A percentile compares a stretch with the other conserved stretches of the same genome.
Conservation (phyloP, 192 early-diverging fungal genomes). For the Obelidium mucronatum region DNA sequence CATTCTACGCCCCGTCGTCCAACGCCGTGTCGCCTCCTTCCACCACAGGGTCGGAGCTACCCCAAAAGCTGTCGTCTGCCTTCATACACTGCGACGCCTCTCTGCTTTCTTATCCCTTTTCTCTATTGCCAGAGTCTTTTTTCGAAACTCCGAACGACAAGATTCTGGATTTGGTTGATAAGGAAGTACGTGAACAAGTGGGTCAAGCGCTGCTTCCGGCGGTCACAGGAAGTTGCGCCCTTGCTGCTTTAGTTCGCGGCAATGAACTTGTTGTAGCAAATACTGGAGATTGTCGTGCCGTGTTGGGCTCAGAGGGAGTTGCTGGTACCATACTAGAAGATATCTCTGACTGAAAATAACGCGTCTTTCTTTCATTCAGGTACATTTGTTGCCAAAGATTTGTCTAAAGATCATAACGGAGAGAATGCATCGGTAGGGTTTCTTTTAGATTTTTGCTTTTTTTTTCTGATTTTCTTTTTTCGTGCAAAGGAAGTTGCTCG, state of each 20-base stretch:
- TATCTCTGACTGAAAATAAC: neutral
- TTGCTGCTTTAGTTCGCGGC: conserved; percentile 52
- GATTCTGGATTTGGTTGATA: neutral
- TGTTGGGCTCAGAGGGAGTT: conserved; percentile 42
- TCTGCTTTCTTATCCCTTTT: conserved; percentile 17
- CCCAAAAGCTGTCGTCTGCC: neutral
- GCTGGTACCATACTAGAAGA: neutral
- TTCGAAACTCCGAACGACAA: conserved; percentile 5
- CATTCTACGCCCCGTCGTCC: neutral
- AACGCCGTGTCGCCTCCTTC: neutral
- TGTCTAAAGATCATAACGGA: conserved; percentile 17
- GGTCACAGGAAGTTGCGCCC: conserved; percentile 54
- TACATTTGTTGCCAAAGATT: conserved; percentile 13
- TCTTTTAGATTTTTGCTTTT: no score
- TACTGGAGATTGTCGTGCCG: conserved; percentile 58
- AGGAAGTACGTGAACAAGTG: neutral
- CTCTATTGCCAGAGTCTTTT: conserved; percentile 10
- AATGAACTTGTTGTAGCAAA: conserved; percentile 54
- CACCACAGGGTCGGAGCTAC: neutral
- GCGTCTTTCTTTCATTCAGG: neutral
- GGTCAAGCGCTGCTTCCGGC: conserved; percentile 43
- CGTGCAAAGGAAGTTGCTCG: conserved; percentile 45
- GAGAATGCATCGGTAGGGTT: neutral
- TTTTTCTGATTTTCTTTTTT: no score
- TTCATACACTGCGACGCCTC: conserved; percentile 31